Conservation (phyloP, 257 asterid species). For the Fraxinus excelsior region DNA sequence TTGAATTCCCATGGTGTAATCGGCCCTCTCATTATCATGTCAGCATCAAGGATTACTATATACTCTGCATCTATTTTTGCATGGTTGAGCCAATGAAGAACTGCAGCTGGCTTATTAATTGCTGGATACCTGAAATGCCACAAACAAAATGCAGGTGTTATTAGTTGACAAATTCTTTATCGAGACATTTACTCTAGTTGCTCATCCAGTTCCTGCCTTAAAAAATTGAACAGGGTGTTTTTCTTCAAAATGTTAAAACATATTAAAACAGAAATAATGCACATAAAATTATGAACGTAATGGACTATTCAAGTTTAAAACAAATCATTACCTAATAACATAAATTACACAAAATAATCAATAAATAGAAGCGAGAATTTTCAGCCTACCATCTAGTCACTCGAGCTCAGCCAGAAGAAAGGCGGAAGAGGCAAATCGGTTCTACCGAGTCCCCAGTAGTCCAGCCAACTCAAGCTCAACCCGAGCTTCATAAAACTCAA, state of each 20-base stretch:
- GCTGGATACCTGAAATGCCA: slow-evolving; percentile 85
- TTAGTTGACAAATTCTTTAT: neutral
- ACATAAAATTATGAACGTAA: neutral
- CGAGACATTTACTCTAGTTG: neutral
- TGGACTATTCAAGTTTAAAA: neutral
- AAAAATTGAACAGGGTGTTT: neutral
- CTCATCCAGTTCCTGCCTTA: neutral
- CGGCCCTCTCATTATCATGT: slow-evolving; percentile 94
- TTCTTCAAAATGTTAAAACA: neutral
- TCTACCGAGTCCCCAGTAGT: neutral
- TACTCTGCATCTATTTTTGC: slow-evolving; percentile 89
- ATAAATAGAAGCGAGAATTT: neutral
- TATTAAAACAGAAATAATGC: neutral
- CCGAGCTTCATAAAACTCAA: neutral
- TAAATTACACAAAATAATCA: neutral
- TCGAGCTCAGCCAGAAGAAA: neutral
- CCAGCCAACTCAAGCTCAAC: neutral
- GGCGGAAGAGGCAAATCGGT: neutral
- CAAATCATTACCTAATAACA: neutral
- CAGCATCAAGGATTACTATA: slow-evolving; percentile 88
- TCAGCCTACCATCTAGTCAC: neutral
- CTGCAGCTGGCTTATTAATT: slow-evolving; percentile 98
- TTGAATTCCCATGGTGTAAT: slow-evolving; percentile 97
- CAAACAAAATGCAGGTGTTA: slow-evolving; percentile 21
- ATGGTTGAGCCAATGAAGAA: slow-evolving; percentile 94